Evolutionary conservation across 2,329 filamentous ascomycete genomes (phyloP).

Genomic region (Myriosclerotinia duriaeana): DNA sequence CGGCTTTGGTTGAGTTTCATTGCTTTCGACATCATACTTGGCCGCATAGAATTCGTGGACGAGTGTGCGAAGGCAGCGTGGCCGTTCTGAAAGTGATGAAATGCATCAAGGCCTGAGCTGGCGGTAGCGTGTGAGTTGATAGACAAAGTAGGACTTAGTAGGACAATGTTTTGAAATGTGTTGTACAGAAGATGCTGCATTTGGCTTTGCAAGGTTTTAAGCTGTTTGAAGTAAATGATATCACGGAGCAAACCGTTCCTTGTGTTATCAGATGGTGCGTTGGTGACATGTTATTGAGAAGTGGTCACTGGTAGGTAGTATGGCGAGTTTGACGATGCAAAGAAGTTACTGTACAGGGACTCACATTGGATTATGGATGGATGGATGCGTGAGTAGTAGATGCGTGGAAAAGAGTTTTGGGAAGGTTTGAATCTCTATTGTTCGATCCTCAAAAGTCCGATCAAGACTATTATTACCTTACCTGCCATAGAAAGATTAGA

Average conservation of each 20-base stretch:
- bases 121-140: slow-evolving; percentile 18
- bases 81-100: slow-evolving; percentile 22
- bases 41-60: slow-evolving; percentile 25
- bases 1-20: slow-evolving; percentile 24
- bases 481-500: background rate
- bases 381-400: background rate
- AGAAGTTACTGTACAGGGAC: background rate
- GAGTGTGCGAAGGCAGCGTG: slow-evolving; percentile 26
- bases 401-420: slow-evolving; percentile 8
- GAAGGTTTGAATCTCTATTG: background rate
- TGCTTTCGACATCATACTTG: slow-evolving; percentile 17
- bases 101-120: slow-evolving; percentile 24
- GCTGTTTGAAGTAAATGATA: slow-evolving; percentile 23
- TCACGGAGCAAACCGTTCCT: slow-evolving; percentile 18
- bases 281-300: slow-evolving; percentile 22
- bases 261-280: slow-evolving; percentile 22
- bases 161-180: slow-evolving; percentile 33
- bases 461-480: background rate
- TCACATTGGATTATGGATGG: slow-evolving; percentile 7
- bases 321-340: slow-evolving; percentile 13
- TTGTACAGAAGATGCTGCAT: slow-evolving; percentile 27
- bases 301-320: slow-evolving; percentile 9
- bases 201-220: slow-evolving; percentile 20
- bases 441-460: background rate
- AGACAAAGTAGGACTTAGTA: slow-evolving; percentile 29